Conservation (phyloP, 179 eudicot genomes). For the Vitellaria paradoxa region DNA sequence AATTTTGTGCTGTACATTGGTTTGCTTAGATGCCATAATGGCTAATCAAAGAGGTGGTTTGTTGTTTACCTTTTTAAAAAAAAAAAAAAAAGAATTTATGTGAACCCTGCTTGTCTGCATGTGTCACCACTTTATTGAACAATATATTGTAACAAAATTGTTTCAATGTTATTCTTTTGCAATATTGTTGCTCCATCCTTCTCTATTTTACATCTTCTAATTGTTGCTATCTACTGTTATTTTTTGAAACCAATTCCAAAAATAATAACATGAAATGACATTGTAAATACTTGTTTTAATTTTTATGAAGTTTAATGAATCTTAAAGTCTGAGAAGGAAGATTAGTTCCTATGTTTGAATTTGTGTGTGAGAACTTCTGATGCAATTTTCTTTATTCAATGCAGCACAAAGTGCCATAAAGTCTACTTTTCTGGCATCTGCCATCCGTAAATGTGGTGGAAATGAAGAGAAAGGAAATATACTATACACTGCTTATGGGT, state of each 20-base stretch:
- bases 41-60: background rate
- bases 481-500: conserved; percentile 82
- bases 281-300: background rate
- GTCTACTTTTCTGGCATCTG: conserved; percentile 76
- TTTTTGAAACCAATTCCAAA: background rate
- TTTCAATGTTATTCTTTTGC: background rate
- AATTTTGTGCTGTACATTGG: background rate
- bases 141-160: background rate
- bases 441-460: conserved; percentile 94
- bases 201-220: background rate
- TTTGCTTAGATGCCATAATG: background rate
- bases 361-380: conserved; percentile 5
- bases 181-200: background rate
- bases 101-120: background rate
- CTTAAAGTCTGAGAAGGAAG: background rate
- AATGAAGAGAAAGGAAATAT: conserved; percentile 82
- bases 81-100: background rate
- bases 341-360: background rate
- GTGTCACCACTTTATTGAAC: background rate
- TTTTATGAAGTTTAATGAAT: background rate
- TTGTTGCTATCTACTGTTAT: background rate
- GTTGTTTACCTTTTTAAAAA: background rate
- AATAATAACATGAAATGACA: background rate
- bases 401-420: conserved; percentile 87
- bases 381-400: conserved; percentile 16